Percentiles rank a stretch among this genome's conserved stretches.
Conservation (phyloP, 192 early-diverging fungal genomes). For the Coemansia sp. region DNA sequence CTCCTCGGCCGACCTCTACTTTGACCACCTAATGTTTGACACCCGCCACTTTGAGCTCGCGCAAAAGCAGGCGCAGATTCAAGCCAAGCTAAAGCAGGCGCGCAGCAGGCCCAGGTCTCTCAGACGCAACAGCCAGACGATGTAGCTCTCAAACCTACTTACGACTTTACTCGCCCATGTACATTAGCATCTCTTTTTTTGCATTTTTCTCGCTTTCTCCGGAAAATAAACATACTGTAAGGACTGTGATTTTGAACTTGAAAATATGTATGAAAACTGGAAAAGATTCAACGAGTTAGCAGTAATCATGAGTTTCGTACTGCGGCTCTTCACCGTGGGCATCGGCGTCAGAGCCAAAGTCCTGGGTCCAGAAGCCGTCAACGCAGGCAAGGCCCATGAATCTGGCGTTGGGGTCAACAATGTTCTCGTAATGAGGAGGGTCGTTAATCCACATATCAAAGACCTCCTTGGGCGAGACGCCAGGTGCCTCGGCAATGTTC, state of each 20-base stretch:
- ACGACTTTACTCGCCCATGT: not conserved
- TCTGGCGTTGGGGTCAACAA: slow-evolving; percentile 31
- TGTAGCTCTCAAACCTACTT: not conserved
- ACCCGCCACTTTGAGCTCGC: slow-evolving; percentile 39
- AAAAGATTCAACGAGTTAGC: slow-evolving; percentile 7
- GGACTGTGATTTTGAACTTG: slow-evolving; percentile 2
- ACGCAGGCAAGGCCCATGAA: slow-evolving; percentile 48
- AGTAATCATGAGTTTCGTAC: slow-evolving; percentile 29
- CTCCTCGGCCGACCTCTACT: slow-evolving; percentile 46
- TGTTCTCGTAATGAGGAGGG: slow-evolving; percentile 47
- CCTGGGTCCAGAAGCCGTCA: slow-evolving; percentile 56
- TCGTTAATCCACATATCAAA: slow-evolving; percentile 51
- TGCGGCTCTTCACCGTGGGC: slow-evolving; percentile 1
- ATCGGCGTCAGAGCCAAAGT: slow-evolving; percentile 37
- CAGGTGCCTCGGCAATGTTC: slow-evolving; percentile 37
- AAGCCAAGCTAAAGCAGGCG: slow-evolving; percentile 21
- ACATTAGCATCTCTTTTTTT: slow-evolving; percentile 7
- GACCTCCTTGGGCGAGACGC: slow-evolving; percentile 13
- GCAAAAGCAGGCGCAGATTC: slow-evolving; percentile 28
- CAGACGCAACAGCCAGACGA: slow-evolving; percentile 24
- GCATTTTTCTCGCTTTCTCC: not conserved
- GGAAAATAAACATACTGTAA: no score
- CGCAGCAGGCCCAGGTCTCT: slow-evolving; percentile 38
- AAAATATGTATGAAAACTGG: not conserved
- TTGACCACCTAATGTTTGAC: slow-evolving; percentile 50